These are phyloP conservation scores for Betula pendula DNA, from an alignment of 306 rosid species.

Conservation along the genomic window DNA sequence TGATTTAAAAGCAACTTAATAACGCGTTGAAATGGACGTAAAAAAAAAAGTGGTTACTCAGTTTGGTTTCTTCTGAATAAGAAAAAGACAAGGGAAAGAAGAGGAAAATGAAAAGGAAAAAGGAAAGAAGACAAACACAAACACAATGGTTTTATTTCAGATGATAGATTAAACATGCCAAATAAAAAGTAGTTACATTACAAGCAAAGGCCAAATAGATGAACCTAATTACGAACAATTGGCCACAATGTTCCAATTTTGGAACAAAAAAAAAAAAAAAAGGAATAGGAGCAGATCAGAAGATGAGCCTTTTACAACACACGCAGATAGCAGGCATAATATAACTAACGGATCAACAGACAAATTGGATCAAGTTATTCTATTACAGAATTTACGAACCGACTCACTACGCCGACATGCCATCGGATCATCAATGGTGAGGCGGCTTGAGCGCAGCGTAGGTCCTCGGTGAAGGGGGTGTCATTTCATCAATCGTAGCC, in stretches of 20 bases:
- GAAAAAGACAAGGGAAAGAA: no score
- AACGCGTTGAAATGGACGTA: no score
- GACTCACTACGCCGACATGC: background rate
- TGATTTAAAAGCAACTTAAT: no score
- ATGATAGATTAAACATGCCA: background rate
- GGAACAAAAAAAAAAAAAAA: no score
- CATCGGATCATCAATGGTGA: slow-evolving; percentile 14
- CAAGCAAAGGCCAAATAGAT: background rate
- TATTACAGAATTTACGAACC: background rate
- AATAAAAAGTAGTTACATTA: background rate
- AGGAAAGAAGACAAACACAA: background rate
- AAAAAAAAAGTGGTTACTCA: no score
- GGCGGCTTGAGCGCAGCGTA: slow-evolving; percentile 28
- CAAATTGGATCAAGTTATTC: no score
- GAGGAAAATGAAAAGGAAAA: no score
- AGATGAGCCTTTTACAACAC: background rate
- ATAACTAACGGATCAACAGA: no score
- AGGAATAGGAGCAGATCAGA: background rate
- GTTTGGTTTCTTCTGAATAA: no score
- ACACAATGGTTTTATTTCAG: background rate
- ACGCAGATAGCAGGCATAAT: background rate
- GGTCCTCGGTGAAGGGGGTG: slow-evolving; percentile 31
- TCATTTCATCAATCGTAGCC: slow-evolving; percentile 29
- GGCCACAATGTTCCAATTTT: background rate
- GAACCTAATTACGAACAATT: background rate